A percentile compares a stretch with the other conserved stretches of the same genome.
Evolutionary conservation across 257 asterid genomes (phyloP).

Genomic region (Petunia axillaris): DNA sequence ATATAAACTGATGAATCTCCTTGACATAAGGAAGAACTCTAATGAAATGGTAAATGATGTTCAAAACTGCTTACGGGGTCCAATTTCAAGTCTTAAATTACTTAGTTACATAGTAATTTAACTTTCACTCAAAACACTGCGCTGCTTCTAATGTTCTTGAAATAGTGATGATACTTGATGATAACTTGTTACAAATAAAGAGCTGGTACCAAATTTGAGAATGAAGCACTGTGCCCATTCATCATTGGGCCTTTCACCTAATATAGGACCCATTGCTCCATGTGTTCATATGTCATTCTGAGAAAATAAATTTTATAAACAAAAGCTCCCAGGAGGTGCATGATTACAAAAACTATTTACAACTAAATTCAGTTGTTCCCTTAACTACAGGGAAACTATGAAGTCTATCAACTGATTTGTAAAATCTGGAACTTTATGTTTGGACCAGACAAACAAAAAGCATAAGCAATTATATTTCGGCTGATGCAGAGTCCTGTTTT

Average conservation of each 20-base stretch:
- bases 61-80: too few relatives aligned
- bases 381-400: not conserved
- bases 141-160: slow-evolving; percentile 2
- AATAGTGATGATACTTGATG: slow-evolving; percentile 2
- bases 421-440: not conserved
- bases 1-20: too few relatives aligned
- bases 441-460: slow-evolving; percentile 14
- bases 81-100: too few relatives aligned
- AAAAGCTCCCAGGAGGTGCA: not conserved
- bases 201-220: not conserved
- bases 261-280: not conserved
- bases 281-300: not conserved
- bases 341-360: too few relatives aligned
- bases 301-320: too few relatives aligned
- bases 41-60: too few relatives aligned
- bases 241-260: slow-evolving; percentile 6
- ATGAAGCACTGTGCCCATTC: not conserved
- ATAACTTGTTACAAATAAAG: slow-evolving; percentile 11
- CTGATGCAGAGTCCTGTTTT: not conserved
- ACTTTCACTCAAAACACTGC: not conserved
- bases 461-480: slow-evolving; percentile 7
- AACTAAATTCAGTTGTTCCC: not conserved
- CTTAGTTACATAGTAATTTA: not conserved
- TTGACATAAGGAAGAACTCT: too few relatives aligned
- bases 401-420: not conserved